Conservation (phyloP, 768 basidiomycete genomes). For the Arthromyces matolae region DNA sequence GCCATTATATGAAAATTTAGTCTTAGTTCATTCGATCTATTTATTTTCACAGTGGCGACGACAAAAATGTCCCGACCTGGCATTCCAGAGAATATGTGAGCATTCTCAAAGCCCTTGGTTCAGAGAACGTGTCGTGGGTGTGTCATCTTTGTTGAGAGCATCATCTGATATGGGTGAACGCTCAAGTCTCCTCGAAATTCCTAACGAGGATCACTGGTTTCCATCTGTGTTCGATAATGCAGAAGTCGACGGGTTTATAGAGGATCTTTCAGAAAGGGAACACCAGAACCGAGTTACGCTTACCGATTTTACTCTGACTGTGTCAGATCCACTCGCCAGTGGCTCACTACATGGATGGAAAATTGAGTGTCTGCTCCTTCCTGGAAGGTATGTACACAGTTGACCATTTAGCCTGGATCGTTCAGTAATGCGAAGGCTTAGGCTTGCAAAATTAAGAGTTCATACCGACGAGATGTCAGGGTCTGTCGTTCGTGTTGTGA, state of each 20-base stretch:
- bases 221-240: constrained; percentile 51
- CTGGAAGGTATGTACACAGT: constrained; percentile 53
- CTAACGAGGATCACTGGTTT: constrained; percentile 70
- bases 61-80: constrained; percentile 87
- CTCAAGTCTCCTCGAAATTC: constrained; percentile 55
- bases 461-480: constrained; percentile 9
- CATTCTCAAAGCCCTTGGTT: constrained; percentile 52
- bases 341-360: constrained; percentile 71
- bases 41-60: constrained; percentile 59
- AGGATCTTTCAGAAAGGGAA: constrained; percentile 22
- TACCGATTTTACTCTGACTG: constrained; percentile 65
- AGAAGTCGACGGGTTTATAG: constrained; percentile 55
- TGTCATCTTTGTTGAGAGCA: not conserved
- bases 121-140: constrained; percentile 47
- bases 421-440: constrained; percentile 11
- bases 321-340: constrained; percentile 62
- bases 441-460: constrained; percentile 38
- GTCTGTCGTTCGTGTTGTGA: constrained; percentile 19
- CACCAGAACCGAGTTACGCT: constrained; percentile 9
- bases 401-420: not conserved
- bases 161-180: not conserved
- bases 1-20: not conserved
- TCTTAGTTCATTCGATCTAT: not conserved
- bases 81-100: constrained; percentile 69
- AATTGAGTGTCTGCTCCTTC: constrained; percentile 53